phyloP scores from a whole-genome alignment of 805 yeast genomes.

The Komagataella pseudopastoris region DNA sequence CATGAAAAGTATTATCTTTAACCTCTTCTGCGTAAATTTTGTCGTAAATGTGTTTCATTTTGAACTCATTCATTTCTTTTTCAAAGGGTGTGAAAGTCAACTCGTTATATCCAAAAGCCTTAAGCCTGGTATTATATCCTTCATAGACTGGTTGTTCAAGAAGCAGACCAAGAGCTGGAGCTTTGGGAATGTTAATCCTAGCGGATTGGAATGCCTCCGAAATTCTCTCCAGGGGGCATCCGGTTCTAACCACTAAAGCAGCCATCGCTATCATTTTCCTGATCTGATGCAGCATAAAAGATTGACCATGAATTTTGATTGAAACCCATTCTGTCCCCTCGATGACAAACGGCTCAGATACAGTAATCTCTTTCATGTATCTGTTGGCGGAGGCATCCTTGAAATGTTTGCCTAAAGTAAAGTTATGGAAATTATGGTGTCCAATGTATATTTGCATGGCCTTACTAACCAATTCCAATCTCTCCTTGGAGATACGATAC shows the following conservation, averaged over 20 bases:
- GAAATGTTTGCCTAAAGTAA: constrained; percentile 37
- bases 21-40: constrained; percentile 86
- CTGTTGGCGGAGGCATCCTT: constrained; percentile 80
- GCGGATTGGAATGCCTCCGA: constrained; percentile 60
- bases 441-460: constrained; percentile 71
- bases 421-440: constrained; percentile 67
- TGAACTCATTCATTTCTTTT: constrained; percentile 70
- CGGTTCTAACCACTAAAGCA: constrained; percentile 69
- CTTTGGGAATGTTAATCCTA: constrained; percentile 87
- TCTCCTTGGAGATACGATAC: constrained; percentile 50
- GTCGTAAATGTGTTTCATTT: constrained; percentile 79
- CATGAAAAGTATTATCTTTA: constrained; percentile 76
- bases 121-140: constrained; percentile 59
- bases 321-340: constrained; percentile 95
- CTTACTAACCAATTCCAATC: constrained; percentile 48
- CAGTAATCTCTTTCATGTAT: constrained; percentile 66
- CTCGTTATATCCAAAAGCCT: constrained; percentile 64
- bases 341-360: constrained; percentile 81
- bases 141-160: constrained; percentile 89
- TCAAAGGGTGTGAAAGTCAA: constrained; percentile 56
- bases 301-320: constrained; percentile 93
- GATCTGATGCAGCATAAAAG: constrained; percentile 96
- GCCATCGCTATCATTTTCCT: constrained; percentile 98
- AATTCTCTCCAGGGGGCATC: constrained; percentile 69
- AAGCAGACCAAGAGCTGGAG: constrained; percentile 88